These are phyloP conservation scores for Serendipita sp. DNA, from an alignment of 768 basidiomycete species.

Conservation along the genomic window DNA sequence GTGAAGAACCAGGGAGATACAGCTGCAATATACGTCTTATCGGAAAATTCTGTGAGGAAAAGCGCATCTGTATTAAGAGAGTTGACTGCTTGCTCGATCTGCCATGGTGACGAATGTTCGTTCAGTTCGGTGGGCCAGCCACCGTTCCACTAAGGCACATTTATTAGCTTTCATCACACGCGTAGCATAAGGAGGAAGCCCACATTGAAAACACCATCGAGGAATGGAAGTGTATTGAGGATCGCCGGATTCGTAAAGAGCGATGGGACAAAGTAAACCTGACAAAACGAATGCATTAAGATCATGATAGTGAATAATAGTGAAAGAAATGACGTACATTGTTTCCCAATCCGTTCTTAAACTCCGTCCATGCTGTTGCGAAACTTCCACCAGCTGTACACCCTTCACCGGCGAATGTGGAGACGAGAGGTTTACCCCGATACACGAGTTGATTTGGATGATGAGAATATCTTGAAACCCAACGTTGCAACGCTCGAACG, in stretches of 20 bases:
- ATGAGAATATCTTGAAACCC: conserved; percentile 36
- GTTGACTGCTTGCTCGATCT: conserved; percentile 9
- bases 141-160: conserved; percentile 45
- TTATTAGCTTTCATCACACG: background rate
- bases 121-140: conserved; percentile 49
- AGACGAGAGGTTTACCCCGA: conserved; percentile 42
- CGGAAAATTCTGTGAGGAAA: conserved; percentile 13
- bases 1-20: conserved; percentile 71
- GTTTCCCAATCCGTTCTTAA: background rate
- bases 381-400: conserved; percentile 47
- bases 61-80: conserved; percentile 14
- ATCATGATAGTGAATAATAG: conserved; percentile 29
- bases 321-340: conserved; percentile 27
- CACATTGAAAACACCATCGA: conserved; percentile 49
- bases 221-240: conserved; percentile 14
- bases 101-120: conserved; percentile 29
- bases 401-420: conserved; percentile 54
- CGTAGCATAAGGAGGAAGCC: conserved; percentile 14
- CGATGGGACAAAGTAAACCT: conserved; percentile 49
- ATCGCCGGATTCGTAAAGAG: conserved; percentile 45
- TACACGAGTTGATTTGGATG: conserved; percentile 48
- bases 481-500: conserved; percentile 34
- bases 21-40: conserved; percentile 31
- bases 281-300: conserved; percentile 17
- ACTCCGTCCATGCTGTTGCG: conserved; percentile 36